Evolutionary conservation across 2,329 filamentous ascomycete genomes (phyloP), one percentile per base, ranked within the genome.

Genomic region (Talaromyces sp.): DNA sequence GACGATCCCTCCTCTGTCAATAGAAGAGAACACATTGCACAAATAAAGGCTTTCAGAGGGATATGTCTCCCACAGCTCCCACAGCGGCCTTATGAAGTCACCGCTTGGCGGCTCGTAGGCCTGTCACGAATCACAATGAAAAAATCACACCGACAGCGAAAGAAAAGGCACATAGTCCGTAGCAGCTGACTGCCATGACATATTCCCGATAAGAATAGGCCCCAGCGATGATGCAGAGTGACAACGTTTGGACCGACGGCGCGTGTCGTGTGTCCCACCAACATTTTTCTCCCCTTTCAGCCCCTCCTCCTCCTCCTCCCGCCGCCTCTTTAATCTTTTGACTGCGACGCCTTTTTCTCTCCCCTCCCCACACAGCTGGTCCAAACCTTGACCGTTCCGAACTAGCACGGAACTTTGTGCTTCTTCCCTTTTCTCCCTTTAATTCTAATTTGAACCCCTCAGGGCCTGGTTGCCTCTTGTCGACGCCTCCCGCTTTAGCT

Each of bases 201-300:
- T 27, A 51, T 51, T 21, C 49, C 11, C 14, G 43, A 50, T 50
- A 52, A 52, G 24, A 29, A 52, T 27, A 27, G 24, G 35, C 35
- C 35, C 35, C 26, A 17, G 27, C 49, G 14, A 52, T 52, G 49
- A 52, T 52, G 49, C 31, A 52, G 49, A 52, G 49, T 52, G 27
- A 52, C 49, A 52, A 29, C 26, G 49, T 19, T 27, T 8, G 49
- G 49, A 52, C 49, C 49, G 49, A 27, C 24, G 27, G 43, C 43
- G 43, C n/a, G 43, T 46, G 49, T 52, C 35, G 49, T 52, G 43
- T 52, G 49, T 52, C 49, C 49, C 49, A 52, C 49, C 49, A 52
- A 29, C 49, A 29, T 52, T 27, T 52, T 52, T 52, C 26, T 52
- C 49, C 24, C 43, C 21, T 46, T 29, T 31, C 49, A 52, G 49